These are phyloP conservation scores for Diutina sp. DNA, from an alignment of 1,139 yeast genomes.

Conservation along the genomic window DNA sequence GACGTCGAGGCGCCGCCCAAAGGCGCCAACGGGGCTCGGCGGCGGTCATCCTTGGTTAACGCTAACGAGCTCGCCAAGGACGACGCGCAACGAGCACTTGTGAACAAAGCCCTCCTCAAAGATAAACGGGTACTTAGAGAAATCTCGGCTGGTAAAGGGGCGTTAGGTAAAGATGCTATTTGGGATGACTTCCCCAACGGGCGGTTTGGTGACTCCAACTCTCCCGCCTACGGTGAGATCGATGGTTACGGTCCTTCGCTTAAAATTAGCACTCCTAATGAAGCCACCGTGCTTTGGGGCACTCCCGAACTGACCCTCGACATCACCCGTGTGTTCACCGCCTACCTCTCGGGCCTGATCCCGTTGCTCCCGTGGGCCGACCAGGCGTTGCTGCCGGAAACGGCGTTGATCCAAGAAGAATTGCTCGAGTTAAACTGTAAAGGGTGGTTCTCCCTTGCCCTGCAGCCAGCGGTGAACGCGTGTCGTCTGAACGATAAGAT, in stretches of 20 bases:
- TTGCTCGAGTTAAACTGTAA: slow-evolving; percentile 61
- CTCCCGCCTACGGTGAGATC: slow-evolving; percentile 96
- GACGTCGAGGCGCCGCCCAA: slow-evolving; percentile 8
- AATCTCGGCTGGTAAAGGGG: slow-evolving; percentile 76
- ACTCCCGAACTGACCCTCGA: slow-evolving; percentile 55
- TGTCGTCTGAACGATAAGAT: slow-evolving; percentile 68
- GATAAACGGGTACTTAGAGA: slow-evolving; percentile 50
- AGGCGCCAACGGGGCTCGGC: slow-evolving; percentile 11
- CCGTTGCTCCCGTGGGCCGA: slow-evolving; percentile 90
- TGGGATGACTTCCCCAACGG: slow-evolving; percentile 99
- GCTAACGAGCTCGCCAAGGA: slow-evolving; percentile 33
- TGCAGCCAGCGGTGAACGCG: slow-evolving; percentile 89
- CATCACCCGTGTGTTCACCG: slow-evolving; percentile 53
- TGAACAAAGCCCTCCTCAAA: slow-evolving; percentile 14
- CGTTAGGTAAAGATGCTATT: slow-evolving; percentile 81
- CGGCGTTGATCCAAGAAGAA: slow-evolving; percentile 86
- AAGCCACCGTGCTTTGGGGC: slow-evolving; percentile 76
- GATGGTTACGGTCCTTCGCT: slow-evolving; percentile 94
- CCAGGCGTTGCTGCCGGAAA: slow-evolving; percentile 72
- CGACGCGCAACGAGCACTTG: slow-evolving; percentile 12
- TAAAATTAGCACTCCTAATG: slow-evolving; percentile 53
- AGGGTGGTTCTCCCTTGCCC: slow-evolving; percentile 80
- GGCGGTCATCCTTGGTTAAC: slow-evolving; percentile 32
- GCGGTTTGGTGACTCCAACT: slow-evolving; percentile 91
- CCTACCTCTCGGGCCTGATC: slow-evolving; percentile 64